A percentile compares a stretch with the other conserved stretches of the same genome.
Evolutionary conservation across 2,329 filamentous ascomycete species (phyloP).

Genomic region (Hirsutella rhossiliensis): DNA sequence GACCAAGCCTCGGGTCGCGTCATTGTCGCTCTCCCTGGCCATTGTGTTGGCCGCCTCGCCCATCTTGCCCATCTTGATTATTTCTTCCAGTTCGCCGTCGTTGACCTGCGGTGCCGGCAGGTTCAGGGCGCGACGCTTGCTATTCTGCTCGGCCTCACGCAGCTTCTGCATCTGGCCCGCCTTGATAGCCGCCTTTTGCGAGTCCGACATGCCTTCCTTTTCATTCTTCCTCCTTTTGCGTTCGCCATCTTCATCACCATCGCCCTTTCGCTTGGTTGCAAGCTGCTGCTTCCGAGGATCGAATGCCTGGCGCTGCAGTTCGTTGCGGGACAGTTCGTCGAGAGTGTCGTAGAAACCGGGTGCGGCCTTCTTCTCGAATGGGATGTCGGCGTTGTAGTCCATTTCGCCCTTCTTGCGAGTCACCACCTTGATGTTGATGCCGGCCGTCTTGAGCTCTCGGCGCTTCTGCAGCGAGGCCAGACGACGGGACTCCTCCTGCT

Average conservation of each 20-base stretch:
- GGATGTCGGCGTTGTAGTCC: slow-evolving; percentile 99
- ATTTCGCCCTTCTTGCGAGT: slow-evolving; percentile 92
- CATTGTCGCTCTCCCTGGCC: slow-evolving; percentile 68
- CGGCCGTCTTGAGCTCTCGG: slow-evolving; percentile 90
- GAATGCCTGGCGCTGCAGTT: slow-evolving; percentile 71
- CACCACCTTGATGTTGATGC: slow-evolving; percentile 93
- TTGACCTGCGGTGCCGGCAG: slow-evolving; percentile 84
- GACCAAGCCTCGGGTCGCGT: slow-evolving; percentile 73
- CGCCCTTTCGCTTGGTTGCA: slow-evolving; percentile 85
- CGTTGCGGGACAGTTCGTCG: slow-evolving; percentile 72
- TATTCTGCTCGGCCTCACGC: slow-evolving; percentile 91
- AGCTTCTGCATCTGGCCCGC: slow-evolving; percentile 92
- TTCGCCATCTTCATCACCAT: slow-evolving; percentile 70
- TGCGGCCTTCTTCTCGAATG: slow-evolving; percentile 86
- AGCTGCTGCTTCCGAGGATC: slow-evolving; percentile 89
- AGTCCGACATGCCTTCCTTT: slow-evolving; percentile 65
- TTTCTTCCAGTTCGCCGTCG: slow-evolving; percentile 88
- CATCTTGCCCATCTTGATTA: slow-evolving; percentile 96
- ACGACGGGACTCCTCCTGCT: slow-evolving; percentile 86
- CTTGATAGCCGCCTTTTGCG: slow-evolving; percentile 78
- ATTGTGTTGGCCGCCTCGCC: slow-evolving; percentile 73
- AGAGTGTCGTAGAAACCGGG: slow-evolving; percentile 87
- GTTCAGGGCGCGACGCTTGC: slow-evolving; percentile 74
- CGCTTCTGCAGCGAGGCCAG: slow-evolving; percentile 88
- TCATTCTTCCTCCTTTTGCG: slow-evolving; percentile 86